Evolutionary conservation across 2,329 filamentous ascomycete species (phyloP).

Genomic region (Pseudocercospora pini-densiflorae): DNA sequence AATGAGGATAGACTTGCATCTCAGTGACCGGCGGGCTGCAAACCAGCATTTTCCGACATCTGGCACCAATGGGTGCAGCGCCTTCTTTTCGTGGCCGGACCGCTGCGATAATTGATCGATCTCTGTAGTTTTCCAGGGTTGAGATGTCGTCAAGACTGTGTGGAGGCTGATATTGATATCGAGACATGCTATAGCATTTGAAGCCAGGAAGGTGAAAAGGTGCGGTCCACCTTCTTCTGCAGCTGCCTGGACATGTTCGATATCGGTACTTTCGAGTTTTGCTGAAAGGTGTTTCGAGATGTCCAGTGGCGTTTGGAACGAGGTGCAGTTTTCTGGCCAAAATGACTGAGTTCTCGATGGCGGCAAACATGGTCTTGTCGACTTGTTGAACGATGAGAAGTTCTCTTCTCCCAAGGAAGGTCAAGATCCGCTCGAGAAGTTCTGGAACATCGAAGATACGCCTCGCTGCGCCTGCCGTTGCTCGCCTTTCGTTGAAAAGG

Average conservation of each 20-base stretch:
- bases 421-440: constrained; percentile 7
- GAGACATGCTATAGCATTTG: constrained; percentile 1
- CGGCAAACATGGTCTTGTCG: neutral
- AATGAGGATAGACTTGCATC: constrained; percentile 8
- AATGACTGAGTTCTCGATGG: neutral
- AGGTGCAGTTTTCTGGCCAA: neutral
- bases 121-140: neutral
- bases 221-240: neutral
- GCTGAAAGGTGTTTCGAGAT: neutral
- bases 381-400: neutral
- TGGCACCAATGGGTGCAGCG: neutral
- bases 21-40: constrained; percentile 1
- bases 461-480: neutral
- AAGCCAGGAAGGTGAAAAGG: neutral
- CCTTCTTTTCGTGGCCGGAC: neutral
- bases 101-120: neutral
- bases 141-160: neutral
- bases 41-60: constrained; percentile 6
- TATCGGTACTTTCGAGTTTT: neutral
- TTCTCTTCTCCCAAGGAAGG: neutral
- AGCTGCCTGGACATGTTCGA: neutral
- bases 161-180: neutral
- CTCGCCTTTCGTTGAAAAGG: constrained; percentile 2
- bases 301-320: neutral
- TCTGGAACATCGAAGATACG: constrained; percentile 8